Percentiles rank a stretch among this genome's conserved stretches.
These are phyloP conservation scores for Inga leiocalycina DNA, from an alignment of 306 rosid species.

Conservation along the genomic window DNA sequence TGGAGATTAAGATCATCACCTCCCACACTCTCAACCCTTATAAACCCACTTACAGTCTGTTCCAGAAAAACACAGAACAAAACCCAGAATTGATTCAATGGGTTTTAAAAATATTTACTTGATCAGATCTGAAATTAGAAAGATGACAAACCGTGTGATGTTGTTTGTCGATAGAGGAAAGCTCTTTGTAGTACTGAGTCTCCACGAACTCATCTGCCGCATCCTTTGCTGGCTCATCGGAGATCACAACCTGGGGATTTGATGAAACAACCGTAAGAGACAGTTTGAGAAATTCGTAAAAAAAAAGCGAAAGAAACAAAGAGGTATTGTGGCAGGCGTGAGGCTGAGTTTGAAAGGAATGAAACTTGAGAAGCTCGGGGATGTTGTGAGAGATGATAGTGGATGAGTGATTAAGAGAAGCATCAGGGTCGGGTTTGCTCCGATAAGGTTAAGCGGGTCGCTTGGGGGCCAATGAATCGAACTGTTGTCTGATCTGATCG, in stretches of 20 bases:
- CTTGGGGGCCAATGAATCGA: constrained; percentile 20
- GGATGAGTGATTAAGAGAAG: neutral
- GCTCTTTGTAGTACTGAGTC: constrained; percentile 61
- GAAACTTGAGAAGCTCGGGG: constrained; percentile 66
- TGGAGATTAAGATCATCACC: constrained; percentile 29
- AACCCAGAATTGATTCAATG: neutral
- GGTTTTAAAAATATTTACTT: neutral
- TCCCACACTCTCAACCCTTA: constrained; percentile 46
- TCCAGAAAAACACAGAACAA: neutral
- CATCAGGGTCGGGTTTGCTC: constrained; percentile 58
- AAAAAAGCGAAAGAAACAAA: no score
- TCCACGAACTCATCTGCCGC: constrained; percentile 65
- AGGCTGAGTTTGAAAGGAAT: constrained; percentile 57
- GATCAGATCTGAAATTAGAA: neutral
- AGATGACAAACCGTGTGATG: constrained; percentile 58
- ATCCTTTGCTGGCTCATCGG: constrained; percentile 28
- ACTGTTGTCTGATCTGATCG: constrained; percentile 4
- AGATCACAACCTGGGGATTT: constrained; percentile 26
- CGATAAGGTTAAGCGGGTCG: constrained; percentile 57
- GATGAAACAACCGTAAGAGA: neutral
- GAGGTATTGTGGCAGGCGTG: constrained; percentile 29
- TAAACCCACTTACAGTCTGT: constrained; percentile 79
- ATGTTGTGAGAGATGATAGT: constrained; percentile 16
- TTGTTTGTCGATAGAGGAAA: constrained; percentile 61
- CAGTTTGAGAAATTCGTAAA: neutral